These are phyloP conservation scores for Xylaria sp. DNA, from an alignment of 2,329 filamentous ascomycete genomes.

Conservation along the genomic window DNA sequence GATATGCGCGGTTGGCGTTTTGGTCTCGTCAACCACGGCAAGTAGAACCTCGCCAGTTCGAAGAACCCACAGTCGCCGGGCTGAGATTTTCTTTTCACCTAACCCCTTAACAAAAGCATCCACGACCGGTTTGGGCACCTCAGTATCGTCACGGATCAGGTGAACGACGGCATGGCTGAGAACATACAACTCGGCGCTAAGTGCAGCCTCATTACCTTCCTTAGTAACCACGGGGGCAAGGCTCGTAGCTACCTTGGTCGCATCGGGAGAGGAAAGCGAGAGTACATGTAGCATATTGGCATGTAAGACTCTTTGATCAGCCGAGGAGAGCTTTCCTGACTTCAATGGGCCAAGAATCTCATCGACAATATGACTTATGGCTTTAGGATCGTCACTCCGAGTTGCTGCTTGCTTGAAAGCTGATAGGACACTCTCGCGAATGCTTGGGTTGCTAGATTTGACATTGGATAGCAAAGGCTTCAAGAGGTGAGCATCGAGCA, in stretches of 20 bases:
- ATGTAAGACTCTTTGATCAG: slow-evolving; percentile 84
- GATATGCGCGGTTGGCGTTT: slow-evolving; percentile 54
- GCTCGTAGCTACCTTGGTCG: slow-evolving; percentile 68
- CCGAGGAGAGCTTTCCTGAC: slow-evolving; percentile 79
- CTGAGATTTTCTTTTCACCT: slow-evolving; percentile 79
- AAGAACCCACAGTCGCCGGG: slow-evolving; percentile 81
- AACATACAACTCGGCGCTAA: slow-evolving; percentile 75
- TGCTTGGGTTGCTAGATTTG: slow-evolving; percentile 83
- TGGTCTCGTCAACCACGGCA: slow-evolving; percentile 52
- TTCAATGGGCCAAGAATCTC: slow-evolving; percentile 83
- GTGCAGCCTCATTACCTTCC: slow-evolving; percentile 85
- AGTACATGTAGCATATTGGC: slow-evolving; percentile 78
- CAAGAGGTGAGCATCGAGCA: slow-evolving; percentile 73
- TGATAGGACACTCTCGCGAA: slow-evolving; percentile 76
- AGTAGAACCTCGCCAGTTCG: slow-evolving; percentile 74
- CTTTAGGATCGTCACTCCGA: slow-evolving; percentile 54
- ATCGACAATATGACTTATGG: slow-evolving; percentile 71
- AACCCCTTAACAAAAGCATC: slow-evolving; percentile 83
- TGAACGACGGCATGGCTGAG: slow-evolving; percentile 69
- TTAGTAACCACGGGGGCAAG: slow-evolving; percentile 75
- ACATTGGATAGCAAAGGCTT: slow-evolving; percentile 89
- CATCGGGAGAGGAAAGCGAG: slow-evolving; percentile 64
- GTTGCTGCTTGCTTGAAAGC: slow-evolving; percentile 72
- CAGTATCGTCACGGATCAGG: slow-evolving; percentile 64
- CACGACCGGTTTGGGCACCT: slow-evolving; percentile 68